These are phyloP conservation scores for Gyrodon lividus DNA, from an alignment of 768 basidiomycete species.

Conservation along the genomic window DNA sequence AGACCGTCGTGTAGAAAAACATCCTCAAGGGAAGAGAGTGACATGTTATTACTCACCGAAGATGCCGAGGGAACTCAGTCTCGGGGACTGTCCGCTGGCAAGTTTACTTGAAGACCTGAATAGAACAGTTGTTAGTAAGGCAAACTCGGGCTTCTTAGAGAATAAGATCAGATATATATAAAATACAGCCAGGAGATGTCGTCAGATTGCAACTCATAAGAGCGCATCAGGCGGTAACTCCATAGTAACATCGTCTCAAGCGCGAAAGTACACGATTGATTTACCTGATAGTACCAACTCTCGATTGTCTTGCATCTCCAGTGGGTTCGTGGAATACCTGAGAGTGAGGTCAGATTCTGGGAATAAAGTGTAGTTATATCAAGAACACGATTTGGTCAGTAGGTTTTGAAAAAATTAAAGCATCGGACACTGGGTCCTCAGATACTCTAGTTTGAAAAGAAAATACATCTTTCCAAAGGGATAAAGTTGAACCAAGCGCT, in stretches of 20 bases:
- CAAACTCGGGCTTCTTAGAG: neutral
- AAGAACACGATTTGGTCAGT: constrained; percentile 44
- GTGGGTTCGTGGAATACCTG: neutral
- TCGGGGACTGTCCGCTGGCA: neutral
- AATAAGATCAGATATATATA: constrained; percentile 49
- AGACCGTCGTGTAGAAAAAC: constrained; percentile 85
- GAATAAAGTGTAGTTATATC: neutral
- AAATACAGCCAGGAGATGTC: constrained; percentile 81
- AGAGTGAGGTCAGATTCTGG: neutral
- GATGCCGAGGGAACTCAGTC: neutral
- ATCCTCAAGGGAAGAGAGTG: constrained; percentile 46
- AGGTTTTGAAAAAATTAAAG: constrained; percentile 54
- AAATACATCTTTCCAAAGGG: constrained; percentile 45
- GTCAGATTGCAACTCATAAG: constrained; percentile 44
- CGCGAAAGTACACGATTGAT: neutral
- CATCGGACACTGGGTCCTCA: constrained; percentile 67
- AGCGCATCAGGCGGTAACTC: constrained; percentile 79
- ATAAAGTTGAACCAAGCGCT: neutral
- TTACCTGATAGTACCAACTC: neutral
- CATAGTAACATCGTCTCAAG: constrained; percentile 36
- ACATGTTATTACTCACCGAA: constrained; percentile 28
- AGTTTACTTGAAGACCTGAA: neutral
- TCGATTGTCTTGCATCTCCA: neutral
- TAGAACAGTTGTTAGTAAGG: neutral
- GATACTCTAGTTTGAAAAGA: constrained; percentile 87